Evolutionary conservation across 768 basidiomycete genomes (phyloP), one percentile per base, ranked within the genome.

Genomic region (Sistotremastrum niveocremeum): DNA sequence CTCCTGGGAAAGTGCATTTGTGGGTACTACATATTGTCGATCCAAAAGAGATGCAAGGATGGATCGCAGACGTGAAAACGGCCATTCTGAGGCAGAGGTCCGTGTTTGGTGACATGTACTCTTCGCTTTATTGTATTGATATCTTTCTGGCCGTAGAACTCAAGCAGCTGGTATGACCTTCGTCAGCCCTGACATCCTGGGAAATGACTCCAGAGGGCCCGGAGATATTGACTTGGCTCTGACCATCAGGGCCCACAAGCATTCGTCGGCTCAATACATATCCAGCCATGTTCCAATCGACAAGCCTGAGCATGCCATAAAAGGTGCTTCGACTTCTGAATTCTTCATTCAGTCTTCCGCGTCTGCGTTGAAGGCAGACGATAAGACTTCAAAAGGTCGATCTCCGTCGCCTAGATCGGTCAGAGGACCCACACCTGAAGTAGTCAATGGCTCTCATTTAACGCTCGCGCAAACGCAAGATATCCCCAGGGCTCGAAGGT

Each of bases 1-100:
- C 35, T 38, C 31, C 8, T 20, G 32, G 31, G 47, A 32, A 40
- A 52, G 46, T 52, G 56, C 34, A 45, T 50, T 30, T 79, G 65
- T 84, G 84, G 83, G 67, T 79, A 45, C 59, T 88, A 46, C 80
- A 85, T 46, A 79, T 86, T 46, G 52, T 66, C 20, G 75, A 79
- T 57, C 60, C 71, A 6, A 57, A 55, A 1, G 81, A 82, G 55
- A 74, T 80, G 7, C 82, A 85, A 54, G 70, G 69, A 49, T 88
- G 85, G 85, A 86, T 88, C 49, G 66, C 73, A 4, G 68, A 70
- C 28, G 81, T 88, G 54, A 88, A 87, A 60, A 74, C 66, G 47
- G 73, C 75, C 1, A 79, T 88, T 41, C 67, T 88, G 34, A 71
- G 71, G 9, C 84, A 84, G 61, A 68, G 81, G 84, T 84, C 52